Conservation (phyloP, 2,329 filamentous ascomycete species). For the Hypoxylon sp. region DNA sequence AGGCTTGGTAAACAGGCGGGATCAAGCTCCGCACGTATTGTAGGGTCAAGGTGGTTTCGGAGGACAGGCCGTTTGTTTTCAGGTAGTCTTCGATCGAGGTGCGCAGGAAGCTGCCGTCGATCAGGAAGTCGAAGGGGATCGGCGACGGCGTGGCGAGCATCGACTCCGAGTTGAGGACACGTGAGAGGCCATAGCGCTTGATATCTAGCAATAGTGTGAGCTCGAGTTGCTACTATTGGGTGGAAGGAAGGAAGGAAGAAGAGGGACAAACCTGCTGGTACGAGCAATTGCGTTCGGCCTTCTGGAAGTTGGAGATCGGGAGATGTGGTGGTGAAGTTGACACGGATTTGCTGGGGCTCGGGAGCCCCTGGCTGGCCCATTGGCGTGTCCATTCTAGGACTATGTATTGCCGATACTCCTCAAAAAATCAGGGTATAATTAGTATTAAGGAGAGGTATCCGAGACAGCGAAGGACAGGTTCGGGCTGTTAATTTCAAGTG, state of each 20-base stretch:
- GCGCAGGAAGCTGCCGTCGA: constrained; percentile 91
- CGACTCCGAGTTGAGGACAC: constrained; percentile 77
- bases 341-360: constrained; percentile 67
- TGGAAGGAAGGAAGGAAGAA: not conserved
- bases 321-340: constrained; percentile 74
- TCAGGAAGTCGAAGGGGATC: constrained; percentile 91
- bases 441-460: not conserved
- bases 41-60: constrained; percentile 86
- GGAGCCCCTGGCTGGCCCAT: constrained; percentile 45
- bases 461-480: not conserved
- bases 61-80: constrained; percentile 83
- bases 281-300: constrained; percentile 70
- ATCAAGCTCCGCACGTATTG: constrained; percentile 95
- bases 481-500: constrained; percentile 1
- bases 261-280: constrained; percentile 65
- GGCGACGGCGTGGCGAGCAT: constrained; percentile 74
- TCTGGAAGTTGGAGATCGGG: constrained; percentile 72
- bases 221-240: not conserved
- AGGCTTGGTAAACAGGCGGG: constrained; percentile 88
- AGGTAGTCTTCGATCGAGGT: constrained; percentile 93
- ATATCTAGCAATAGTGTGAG: constrained; percentile 61
- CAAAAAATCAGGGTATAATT: not conserved
- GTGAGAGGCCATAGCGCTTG: constrained; percentile 76
- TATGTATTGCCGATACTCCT: not conserved
- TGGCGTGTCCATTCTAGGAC: constrained; percentile 41